Evolutionary conservation across 768 basidiomycete genomes (phyloP).

Genomic region (Mycena galericulata): DNA sequence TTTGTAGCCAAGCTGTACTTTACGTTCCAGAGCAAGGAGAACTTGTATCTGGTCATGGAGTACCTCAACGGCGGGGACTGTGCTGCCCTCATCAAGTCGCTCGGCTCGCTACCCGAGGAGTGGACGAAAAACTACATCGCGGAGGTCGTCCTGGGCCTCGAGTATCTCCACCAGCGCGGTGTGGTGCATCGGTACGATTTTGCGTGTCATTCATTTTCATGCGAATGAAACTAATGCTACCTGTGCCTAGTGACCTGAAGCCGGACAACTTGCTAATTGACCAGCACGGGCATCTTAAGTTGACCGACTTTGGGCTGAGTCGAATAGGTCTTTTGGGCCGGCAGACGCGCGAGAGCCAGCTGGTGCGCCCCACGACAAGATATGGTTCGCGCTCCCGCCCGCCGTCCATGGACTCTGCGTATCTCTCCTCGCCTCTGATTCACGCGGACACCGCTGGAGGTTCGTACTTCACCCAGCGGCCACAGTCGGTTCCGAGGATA

Average conservation of each 20-base stretch:
- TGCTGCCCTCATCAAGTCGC: conserved; percentile 93
- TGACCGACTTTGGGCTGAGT: conserved; percentile 98
- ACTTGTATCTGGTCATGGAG: conserved; percentile 99
- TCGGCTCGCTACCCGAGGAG: conserved; percentile 94
- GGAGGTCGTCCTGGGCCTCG: conserved; percentile 93
- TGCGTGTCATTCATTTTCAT: conserved; percentile 9
- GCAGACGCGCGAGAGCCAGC: conserved; percentile 83
- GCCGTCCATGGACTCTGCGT: conserved; percentile 83
- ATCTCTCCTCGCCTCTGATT: conserved; percentile 82
- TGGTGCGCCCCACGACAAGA: conserved; percentile 60
- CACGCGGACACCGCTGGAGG: conserved; percentile 70
- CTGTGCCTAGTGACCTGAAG: conserved; percentile 85
- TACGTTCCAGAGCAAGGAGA: conserved; percentile 99
- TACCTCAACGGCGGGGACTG: conserved; percentile 99
- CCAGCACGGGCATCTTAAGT: conserved; percentile 94
- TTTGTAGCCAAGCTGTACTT: conserved; percentile 98
- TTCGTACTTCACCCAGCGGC: conserved; percentile 86
- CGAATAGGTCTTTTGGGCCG: conserved; percentile 98
- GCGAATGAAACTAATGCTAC: conserved; percentile 13
- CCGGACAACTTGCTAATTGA: conserved; percentile 99
- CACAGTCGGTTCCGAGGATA: conserved; percentile 66
- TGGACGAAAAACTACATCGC: conserved; percentile 98
- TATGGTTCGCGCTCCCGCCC: conserved; percentile 82
- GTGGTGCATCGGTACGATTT: conserved; percentile 93
- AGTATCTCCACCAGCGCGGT: conserved; percentile 95